Conservation (phyloP, 768 basidiomycete genomes). For the Xerocomus spinulosus region DNA sequence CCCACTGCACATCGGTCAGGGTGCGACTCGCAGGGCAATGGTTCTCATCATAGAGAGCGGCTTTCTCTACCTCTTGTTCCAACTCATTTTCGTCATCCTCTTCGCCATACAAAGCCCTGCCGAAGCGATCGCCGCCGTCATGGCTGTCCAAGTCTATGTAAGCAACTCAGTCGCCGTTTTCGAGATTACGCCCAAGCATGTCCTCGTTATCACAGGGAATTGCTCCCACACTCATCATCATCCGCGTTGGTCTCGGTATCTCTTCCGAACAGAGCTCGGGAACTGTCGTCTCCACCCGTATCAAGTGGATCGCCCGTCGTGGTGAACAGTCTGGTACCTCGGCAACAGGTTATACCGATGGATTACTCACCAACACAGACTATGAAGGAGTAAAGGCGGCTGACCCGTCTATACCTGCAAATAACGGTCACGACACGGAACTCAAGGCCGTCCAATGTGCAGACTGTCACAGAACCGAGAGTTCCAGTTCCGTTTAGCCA, state of each 20-base stretch:
- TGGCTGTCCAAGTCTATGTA: constrained; percentile 40
- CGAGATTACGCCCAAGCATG: background rate
- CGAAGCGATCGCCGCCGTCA: constrained; percentile 33
- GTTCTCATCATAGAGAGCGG: constrained; percentile 39
- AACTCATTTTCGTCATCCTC: constrained; percentile 39
- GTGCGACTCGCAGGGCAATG: constrained; percentile 25
- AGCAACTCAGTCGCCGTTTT: constrained; percentile 6
- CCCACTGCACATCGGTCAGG: constrained; percentile 8
- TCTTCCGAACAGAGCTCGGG: constrained; percentile 22
- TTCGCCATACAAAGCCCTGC: constrained; percentile 33
- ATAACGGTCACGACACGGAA: constrained; percentile 2
- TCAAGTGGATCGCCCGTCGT: constrained; percentile 20
- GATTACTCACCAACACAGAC: constrained; percentile 13
- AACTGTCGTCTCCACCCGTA: constrained; percentile 17
- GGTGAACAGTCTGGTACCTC: constrained; percentile 12
- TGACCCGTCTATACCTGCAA: background rate
- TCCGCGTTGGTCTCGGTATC: constrained; percentile 31
- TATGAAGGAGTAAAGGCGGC: constrained; percentile 14
- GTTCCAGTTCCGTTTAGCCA: background rate
- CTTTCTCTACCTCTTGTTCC: constrained; percentile 35
- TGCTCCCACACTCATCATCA: constrained; percentile 34
- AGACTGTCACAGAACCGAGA: background rate
- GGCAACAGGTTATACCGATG: constrained; percentile 21
- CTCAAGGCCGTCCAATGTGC: background rate
- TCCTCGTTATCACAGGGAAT: constrained; percentile 24